Percentiles rank a stretch among this genome's conserved stretches.
Evolutionary conservation across 345 rosid species (phyloP).

Genomic region (Populus tremula): DNA sequence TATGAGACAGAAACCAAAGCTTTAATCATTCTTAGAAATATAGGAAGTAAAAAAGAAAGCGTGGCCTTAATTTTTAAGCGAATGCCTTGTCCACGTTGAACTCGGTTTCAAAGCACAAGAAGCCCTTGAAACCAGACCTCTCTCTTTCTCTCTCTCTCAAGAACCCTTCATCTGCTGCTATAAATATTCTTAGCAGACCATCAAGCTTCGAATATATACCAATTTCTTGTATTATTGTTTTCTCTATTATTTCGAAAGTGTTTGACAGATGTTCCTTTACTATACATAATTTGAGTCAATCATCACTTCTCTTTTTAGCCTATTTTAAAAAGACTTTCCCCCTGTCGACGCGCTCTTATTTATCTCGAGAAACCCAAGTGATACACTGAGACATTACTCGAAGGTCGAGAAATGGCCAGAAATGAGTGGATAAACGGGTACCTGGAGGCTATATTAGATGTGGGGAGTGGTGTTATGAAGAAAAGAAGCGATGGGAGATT

Average conservation of each 20-base stretch:
- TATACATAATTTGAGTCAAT: too few relatives aligned
- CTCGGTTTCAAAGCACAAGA: constrained; percentile 22
- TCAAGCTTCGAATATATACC: background rate
- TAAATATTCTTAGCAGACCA: background rate
- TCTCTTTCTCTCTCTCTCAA: constrained; percentile 9
- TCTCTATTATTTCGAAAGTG: too few relatives aligned
- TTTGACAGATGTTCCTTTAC: too few relatives aligned
- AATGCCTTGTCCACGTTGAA: constrained; percentile 24
- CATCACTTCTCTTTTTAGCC: too few relatives aligned
- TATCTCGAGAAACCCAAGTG: background rate
- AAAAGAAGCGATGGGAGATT: constrained; percentile 48
- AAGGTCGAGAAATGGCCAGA: constrained; percentile 53
- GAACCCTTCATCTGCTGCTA: background rate
- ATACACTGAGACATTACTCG: background rate
- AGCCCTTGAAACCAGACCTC: constrained; percentile 15
- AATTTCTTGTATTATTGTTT: background rate
- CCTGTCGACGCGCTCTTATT: too few relatives aligned
- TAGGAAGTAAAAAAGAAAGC: background rate
- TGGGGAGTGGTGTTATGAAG: constrained; percentile 44
- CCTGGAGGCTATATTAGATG: constrained; percentile 82
- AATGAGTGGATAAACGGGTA: constrained; percentile 92
- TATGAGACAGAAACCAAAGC: constrained; percentile 20
- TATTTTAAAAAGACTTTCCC: too few relatives aligned
- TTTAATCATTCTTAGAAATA: background rate
- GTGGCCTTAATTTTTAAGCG: constrained; percentile 16